Evolutionary conservation across 2,329 filamentous ascomycete species (phyloP), one percentile per base, ranked within the genome.

Genomic region (Pyrenophora teres): DNA sequence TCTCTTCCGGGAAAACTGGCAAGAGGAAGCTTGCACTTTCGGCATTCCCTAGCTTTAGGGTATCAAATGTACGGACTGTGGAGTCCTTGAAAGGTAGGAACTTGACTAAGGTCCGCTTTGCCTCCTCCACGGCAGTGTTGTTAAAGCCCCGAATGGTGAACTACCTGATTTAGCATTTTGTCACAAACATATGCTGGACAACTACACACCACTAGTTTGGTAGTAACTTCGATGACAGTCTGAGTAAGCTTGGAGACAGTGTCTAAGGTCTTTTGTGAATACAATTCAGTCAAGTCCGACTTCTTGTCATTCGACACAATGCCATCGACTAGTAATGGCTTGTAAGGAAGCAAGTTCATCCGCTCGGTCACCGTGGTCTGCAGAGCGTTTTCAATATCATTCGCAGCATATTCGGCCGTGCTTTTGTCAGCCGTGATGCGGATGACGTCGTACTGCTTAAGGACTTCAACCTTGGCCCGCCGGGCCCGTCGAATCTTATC

Each of bases 391-490:
- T 70, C 63, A 21, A 75, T 54, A 43, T 75, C 72, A 36, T 70
- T 60, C 3, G 70, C 69, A 6, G 68, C 67, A 40, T 73, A 72
- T 38, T 73, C 69, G 12, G 71, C 68, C 19, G 62, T 70, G 39
- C 47, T 68, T 40, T 72, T 73, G 46, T 72, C 67, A 25, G 71
- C 71, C 6, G 68, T 75, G 27, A 75, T 72, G 16, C 72, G 69
- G 9, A 75, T 44, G 15, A 72, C 54, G 31, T 57, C 59, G 31
- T 68, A 57, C 3, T 53, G 46, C 30, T 52, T 45, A 31, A 65
- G 58, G 13, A 70, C 52, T 32, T 75, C 66, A 8, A 73, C 44
- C 27, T 62, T 74, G 19, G 61, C 70, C 27, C 60, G 68, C 12
- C 72, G 62, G 18, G 45, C 40, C n/a, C 41, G 41, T 18, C 64